Evolutionary conservation across 2,329 filamentous ascomycete species (phyloP), one percentile per base, ranked within the genome.

Genomic region (Dothistroma pini): DNA sequence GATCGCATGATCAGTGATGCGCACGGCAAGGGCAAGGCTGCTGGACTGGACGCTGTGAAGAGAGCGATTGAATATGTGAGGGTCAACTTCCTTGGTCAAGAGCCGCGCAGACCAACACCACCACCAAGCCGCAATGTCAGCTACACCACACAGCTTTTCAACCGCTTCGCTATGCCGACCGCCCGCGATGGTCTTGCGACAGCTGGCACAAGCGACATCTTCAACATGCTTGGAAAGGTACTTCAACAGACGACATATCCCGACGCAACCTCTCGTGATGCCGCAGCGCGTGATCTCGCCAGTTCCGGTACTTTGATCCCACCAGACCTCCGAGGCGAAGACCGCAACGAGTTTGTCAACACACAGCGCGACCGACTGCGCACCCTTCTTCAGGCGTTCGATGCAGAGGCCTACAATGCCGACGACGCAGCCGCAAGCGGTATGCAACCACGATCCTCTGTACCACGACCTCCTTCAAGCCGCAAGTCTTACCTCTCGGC

Each of bases 1-100:
- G 95, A 99, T 72, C 86, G 91, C 63, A 88, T 96, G 72, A 97
- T 97, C 75, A 88, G 87, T 66, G 84, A 86, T 62, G 83, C 87
- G 47, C 93, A 97, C 75, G 90, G 91, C 67, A 86, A 87, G 60
- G 85, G 91, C 63, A 90, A 88, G 77, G 81, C 86, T 16, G 86
- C 90, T 44, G 93, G 93, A 47, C 80, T 96, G 61, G 81, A 86
- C 68, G 80, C 77, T 38, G 67, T 80, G 22, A 76, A 79, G 67
- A 72, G 75, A 63, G 77, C 71, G 38, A 76, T 81, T 61, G 79
- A 81, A 65, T 81, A 78, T 72, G 77, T 95, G 66, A 88, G 89
- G 71, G 88, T 90, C 67, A 88, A 89, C 66, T 78, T 96, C 8
- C 80, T 97, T n/a, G 91, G 91, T 61, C 80, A 93, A 63, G 87